Base-by-base conservation (phyloP, 2,329 filamentous ascomycete species). In the Teratosphaeria destructans region DNA sequence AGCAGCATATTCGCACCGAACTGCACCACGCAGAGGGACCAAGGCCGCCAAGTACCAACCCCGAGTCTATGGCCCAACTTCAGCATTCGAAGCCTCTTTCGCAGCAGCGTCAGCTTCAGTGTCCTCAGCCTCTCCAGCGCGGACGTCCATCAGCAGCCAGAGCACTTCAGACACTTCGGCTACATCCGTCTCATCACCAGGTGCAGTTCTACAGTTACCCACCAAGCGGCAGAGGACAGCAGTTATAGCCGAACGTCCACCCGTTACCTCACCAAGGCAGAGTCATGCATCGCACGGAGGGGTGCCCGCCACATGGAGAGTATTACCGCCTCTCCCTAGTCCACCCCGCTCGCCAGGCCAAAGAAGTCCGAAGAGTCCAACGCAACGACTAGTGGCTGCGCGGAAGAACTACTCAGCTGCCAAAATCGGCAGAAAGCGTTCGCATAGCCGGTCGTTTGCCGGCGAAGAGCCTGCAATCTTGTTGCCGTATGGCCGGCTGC, bases 1-100 rank as follows among this genome's bases (percentile, higher is more conserved):
- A 4, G 64, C 63, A 8, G 58, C 62, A 1, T 61, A 66, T 39
- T 60, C 56, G 14, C 65, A 66, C 49, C 62, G 63, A 11, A 58
- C 62, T 3, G 60, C 60, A 11, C 64, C 65, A 5, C 58, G 55
- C 7, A 37, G 34, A 57, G 58, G 55, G 11, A 26, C 47, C 29
- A 53, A 54, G 19, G 27, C 43, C 14, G 47, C 58, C n/a, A 56
- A 47, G 23, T 60, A 60, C 52, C 26, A 57, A 39, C 52, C 29
- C 8, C n/a, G 54, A 29, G 23, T 27, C 5, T n/a, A 58, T 14
- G 37, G 23, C 35, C 1, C 57, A n/a, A 34, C 23, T 26, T 52
- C 57, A 19, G 39, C 52, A n/a, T 19, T 12, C 14, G 11, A 11
- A 4, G 35, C 29, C 14, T 35, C 60, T 14, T 56, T 62, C 14